Evolutionary conservation across 2,329 filamentous ascomycete species (phyloP).

Genomic region (Blastomyces percursus): DNA sequence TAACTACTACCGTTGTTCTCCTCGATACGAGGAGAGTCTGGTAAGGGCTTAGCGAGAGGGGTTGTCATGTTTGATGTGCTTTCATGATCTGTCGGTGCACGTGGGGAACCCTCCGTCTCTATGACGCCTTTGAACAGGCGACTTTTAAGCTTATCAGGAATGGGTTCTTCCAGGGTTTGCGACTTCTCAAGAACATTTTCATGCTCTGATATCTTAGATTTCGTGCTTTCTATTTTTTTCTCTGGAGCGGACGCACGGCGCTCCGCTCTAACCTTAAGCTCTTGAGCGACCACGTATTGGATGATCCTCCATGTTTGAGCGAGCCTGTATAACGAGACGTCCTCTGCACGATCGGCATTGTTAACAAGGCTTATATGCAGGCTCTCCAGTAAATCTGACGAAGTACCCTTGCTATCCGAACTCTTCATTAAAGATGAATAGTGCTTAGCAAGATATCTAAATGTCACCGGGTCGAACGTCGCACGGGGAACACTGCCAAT

Average conservation of each 20-base stretch:
- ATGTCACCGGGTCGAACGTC: conserved; percentile 31
- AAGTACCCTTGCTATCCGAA: conserved; percentile 14
- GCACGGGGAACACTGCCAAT: conserved; percentile 40
- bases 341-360: conserved; percentile 45
- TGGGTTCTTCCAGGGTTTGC: conserved; percentile 22
- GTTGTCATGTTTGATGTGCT: conserved; percentile 47
- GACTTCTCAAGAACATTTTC: conserved; percentile 19
- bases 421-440: conserved; percentile 32
- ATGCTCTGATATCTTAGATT: conserved; percentile 24
- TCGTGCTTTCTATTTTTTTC: conserved; percentile 12
- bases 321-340: conserved; percentile 39
- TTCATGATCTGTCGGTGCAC: conserved; percentile 30
- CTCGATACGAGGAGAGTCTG: conserved; percentile 29
- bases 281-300: conserved; percentile 40
- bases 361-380: conserved; percentile 39
- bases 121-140: conserved; percentile 35
- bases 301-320: conserved; percentile 51
- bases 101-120: conserved; percentile 27
- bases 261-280: conserved; percentile 35
- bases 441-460: conserved; percentile 34
- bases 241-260: conserved; percentile 16
- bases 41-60: conserved; percentile 42
- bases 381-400: conserved; percentile 20
- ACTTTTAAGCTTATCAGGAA: conserved; percentile 31
- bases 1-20: conserved; percentile 20